Base-by-base conservation (phyloP, 208 protist species). In the Novymonas esmeraldas region DNA sequence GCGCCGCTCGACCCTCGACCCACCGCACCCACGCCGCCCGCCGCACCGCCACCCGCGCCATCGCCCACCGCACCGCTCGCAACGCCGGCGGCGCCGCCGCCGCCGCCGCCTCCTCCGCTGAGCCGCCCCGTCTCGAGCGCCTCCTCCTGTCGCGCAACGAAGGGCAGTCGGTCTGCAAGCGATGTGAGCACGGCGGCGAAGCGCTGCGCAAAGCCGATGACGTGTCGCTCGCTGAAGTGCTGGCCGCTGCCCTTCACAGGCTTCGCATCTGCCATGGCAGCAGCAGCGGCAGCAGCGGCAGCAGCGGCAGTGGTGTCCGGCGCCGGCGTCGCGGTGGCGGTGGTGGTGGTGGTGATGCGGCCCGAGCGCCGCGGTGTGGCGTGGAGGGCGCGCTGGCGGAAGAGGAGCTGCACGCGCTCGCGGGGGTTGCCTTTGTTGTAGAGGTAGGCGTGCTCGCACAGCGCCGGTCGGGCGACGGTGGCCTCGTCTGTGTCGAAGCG, bases 391-490 rank as follows among this genome's bases (percentile, higher is more conserved):
- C 64, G n/a, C 59, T 86, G 79, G n/a, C 64, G 80, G 33, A 75
- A 75, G 33, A 75, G 61, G 5, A 75, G 69, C 55, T 64, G 70
- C 34, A 90, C 75, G 9, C 85, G 83, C 73, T 96, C 90, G 38
- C 65, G 79, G 20, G 87, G 87, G 66, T 96, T 93, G 29, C 59
- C 58, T 22, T 66, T 82, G 55, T 92, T 92, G 26, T 92, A 73
- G 7, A 96, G 60, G 45, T 82, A 78, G 7, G 79, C 85, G 62
- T 94, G 82, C 61, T 96, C 90, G 64, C 70, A 84, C 26, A 94
- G 57, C 11, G 75, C 42, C 16, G 78, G 76, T 18, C 79, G 55
- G 36, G 67, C 60, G 6, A 71, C 56, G 51, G 45, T 69, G 28
- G 62, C 64, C 52, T 84, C 75, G 78, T 86, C 83, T 69, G 78